Conservation (phyloP, 2,329 filamentous ascomycete species). For the Aspergillus viridinutans region DNA sequence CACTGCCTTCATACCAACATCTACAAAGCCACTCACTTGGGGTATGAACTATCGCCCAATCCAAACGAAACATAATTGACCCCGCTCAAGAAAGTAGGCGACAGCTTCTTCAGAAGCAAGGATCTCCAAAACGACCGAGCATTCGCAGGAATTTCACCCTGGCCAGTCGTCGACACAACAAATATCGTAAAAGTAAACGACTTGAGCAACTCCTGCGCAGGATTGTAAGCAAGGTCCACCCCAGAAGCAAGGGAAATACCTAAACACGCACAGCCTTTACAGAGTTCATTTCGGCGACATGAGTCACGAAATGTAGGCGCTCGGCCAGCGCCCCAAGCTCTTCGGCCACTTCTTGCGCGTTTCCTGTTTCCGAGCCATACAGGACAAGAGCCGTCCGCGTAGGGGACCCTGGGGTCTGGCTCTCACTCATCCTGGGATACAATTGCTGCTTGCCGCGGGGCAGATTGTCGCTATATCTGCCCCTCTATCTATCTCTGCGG, state of each 20-base stretch:
- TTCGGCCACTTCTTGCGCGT: conserved; percentile 84
- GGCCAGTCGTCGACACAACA: conserved; percentile 85
- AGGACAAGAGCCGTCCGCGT: conserved; percentile 62
- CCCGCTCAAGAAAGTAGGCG: conserved; percentile 62
- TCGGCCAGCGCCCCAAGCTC: conserved; percentile 72
- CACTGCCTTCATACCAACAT: not conserved
- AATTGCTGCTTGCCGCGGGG: conserved; percentile 1
- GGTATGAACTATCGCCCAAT: conserved; percentile 89
- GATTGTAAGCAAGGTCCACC: not conserved
- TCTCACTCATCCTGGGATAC: conserved; percentile 23
- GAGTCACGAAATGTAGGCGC: conserved; percentile 72
- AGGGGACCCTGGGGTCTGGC: conserved; percentile 6
- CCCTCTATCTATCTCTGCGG: conserved; percentile 13
- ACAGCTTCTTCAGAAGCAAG: conserved; percentile 72
- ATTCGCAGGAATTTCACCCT: conserved; percentile 89
- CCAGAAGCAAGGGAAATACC: not conserved
- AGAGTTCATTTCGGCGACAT: conserved; percentile 71
- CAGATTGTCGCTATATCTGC: not conserved
- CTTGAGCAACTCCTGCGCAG: conserved; percentile 29
- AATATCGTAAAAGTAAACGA: conserved; percentile 55
- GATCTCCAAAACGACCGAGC: conserved; percentile 78
- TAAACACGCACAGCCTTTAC: conserved; percentile 63
- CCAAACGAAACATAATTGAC: conserved; percentile 83
- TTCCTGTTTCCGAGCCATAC: conserved; percentile 94
- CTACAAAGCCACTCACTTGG: conserved; percentile 57